Evolutionary conservation across 345 rosid species (phyloP).

Genomic region (Citrus hindsii): DNA sequence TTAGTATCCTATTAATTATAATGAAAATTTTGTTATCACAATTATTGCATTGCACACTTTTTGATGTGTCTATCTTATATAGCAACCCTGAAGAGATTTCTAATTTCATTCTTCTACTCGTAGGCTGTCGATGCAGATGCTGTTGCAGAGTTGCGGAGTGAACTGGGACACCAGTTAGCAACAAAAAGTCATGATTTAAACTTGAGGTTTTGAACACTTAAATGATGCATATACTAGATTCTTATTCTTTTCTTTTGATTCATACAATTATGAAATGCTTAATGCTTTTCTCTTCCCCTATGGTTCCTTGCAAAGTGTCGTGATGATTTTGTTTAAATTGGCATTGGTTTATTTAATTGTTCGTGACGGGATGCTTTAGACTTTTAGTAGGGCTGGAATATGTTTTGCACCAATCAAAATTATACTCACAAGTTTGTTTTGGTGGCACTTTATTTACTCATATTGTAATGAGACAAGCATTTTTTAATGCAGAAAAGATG

Average conservation of each 20-base stretch:
- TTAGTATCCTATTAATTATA: neutral
- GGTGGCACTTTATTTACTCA: neutral
- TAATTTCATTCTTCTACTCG: neutral
- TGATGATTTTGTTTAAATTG: neutral
- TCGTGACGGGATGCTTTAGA: neutral
- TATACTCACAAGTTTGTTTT: neutral
- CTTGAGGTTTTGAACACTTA: conserved; percentile 32
- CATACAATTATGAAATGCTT: neutral
- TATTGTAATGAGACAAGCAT: neutral
- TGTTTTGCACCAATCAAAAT: neutral
- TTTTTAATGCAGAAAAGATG: neutral
- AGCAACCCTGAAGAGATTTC: neutral
- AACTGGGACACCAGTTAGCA: conserved; percentile 63
- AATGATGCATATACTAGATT: neutral
- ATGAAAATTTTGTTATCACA: too few species aligned
- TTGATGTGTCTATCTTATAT: neutral
- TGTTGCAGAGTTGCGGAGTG: conserved; percentile 62
- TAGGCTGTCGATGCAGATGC: conserved; percentile 65
- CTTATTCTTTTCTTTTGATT: neutral
- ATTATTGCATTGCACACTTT: neutral
- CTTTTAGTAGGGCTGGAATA: neutral
- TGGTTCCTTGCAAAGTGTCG: neutral
- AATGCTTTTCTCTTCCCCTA: neutral
- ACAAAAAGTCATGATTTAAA: conserved; percentile 44
- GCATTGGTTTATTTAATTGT: neutral